Conservation (phyloP, 192 early-diverging fungal species). For the Coemansia sp. region DNA sequence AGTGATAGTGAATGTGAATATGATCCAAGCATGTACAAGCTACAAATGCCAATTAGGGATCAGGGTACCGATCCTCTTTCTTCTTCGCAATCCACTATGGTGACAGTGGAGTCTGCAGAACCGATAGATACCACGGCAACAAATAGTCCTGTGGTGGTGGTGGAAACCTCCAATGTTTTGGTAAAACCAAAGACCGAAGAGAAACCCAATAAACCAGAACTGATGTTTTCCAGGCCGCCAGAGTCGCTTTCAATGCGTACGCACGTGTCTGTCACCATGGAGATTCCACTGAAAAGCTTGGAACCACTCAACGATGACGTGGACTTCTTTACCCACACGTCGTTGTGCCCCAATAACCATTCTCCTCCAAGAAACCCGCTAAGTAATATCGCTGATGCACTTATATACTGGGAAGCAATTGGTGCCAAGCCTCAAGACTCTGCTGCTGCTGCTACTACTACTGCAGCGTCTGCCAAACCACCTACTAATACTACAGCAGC, state of each 20-base stretch:
- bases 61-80: background rate
- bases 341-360: slow-evolving; percentile 13
- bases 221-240: slow-evolving; percentile 26
- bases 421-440: background rate
- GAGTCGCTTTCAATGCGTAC: slow-evolving; percentile 50
- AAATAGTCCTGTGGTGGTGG: background rate
- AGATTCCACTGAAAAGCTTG: slow-evolving; percentile 12
- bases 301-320: slow-evolving; percentile 15
- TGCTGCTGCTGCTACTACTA: background rate
- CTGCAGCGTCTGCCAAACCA: background rate
- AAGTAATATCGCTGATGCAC: slow-evolving; percentile 27
- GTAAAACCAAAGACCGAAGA: background rate
- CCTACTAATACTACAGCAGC: background rate
- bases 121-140: background rate
- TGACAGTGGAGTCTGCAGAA: background rate
- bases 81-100: background rate
- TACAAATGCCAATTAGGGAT: background rate
- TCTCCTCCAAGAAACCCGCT: slow-evolving; percentile 1
- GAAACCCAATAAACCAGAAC: slow-evolving; percentile 1
- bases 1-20: slow-evolving; percentile 17
- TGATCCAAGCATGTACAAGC: slow-evolving; percentile 44
- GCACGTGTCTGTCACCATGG: slow-evolving; percentile 28
- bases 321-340: slow-evolving; percentile 26
- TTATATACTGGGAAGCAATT: slow-evolving; percentile 30
- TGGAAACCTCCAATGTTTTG: background rate